Evolutionary conservation across 805 yeast species (phyloP).

Genomic region (Yarrowia alimentaria): DNA sequence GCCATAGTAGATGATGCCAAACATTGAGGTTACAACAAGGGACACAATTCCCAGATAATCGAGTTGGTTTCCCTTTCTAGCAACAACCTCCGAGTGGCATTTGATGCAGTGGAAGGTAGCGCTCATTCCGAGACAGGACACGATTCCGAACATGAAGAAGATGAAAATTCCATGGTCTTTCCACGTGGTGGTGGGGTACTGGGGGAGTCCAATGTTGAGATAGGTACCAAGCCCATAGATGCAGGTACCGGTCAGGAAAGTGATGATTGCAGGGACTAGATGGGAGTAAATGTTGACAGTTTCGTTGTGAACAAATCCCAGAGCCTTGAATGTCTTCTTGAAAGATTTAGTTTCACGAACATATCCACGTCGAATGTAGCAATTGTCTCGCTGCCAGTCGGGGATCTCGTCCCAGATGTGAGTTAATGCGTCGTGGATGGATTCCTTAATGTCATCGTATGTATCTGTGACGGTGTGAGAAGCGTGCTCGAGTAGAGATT

Average conservation of each 20-base stretch:
- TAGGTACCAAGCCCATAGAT: constrained; percentile 23
- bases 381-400: constrained; percentile 74
- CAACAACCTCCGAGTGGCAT: constrained; percentile 58
- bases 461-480: constrained; percentile 13
- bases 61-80: constrained; percentile 60
- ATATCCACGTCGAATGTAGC: constrained; percentile 62
- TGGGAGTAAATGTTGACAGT: constrained; percentile 71
- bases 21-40: constrained; percentile 62
- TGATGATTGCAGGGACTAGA: constrained; percentile 43
- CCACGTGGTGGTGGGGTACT: constrained; percentile 36
- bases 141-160: constrained; percentile 57
- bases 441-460: constrained; percentile 11
- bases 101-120: constrained; percentile 66
- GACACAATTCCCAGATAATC: constrained; percentile 76
- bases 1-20: constrained; percentile 47
- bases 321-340: constrained; percentile 47
- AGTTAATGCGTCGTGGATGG: too few relatives aligned
- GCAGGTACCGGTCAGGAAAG: constrained; percentile 30
- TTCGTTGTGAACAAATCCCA: constrained; percentile 64
- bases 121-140: constrained; percentile 59
- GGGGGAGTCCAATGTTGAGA: constrained; percentile 32
- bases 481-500: constrained; percentile 10
- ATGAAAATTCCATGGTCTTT: constrained; percentile 53
- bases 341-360: constrained; percentile 55
- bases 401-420: constrained; percentile 56